Evolutionary conservation across 441 rosid species (phyloP).

Genomic region (Mallotus repandus): DNA sequence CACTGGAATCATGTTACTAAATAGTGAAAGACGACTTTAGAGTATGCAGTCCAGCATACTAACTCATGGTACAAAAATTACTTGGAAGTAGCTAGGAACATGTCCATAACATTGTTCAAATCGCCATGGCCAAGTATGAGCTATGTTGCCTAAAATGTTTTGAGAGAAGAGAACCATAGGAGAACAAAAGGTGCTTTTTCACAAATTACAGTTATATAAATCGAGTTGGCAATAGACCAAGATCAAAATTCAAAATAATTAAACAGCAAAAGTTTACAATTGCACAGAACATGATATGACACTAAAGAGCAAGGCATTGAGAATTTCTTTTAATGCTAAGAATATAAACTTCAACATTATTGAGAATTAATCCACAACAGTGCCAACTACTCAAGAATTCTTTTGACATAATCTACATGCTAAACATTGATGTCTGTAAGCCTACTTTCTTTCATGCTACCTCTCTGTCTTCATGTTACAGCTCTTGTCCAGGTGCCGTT

Average conservation of each 20-base stretch:
- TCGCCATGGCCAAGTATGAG: background rate
- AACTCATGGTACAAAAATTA: too few relatives aligned
- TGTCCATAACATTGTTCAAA: background rate
- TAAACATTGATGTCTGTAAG: conserved; percentile 29
- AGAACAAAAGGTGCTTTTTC: background rate
- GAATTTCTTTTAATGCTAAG: conserved; percentile 20
- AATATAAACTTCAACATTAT: conserved; percentile 21
- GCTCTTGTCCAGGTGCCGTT: conserved; percentile 22
- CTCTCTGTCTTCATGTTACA: conserved; percentile 33
- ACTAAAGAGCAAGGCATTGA: conserved; percentile 5
- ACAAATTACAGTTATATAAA: background rate
- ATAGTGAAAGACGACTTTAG: too few relatives aligned
- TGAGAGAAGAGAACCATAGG: background rate
- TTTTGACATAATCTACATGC: conserved; percentile 36
- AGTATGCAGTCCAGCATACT: too few relatives aligned
- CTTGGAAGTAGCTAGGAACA: too few relatives aligned
- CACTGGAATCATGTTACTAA: too few relatives aligned
- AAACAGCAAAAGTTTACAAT: background rate
- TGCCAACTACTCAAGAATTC: conserved; percentile 38
- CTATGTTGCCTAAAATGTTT: background rate
- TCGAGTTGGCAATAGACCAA: background rate
- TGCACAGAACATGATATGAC: conserved; percentile 12
- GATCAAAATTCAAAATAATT: background rate
- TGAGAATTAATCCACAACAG: conserved; percentile 27
- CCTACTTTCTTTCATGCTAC: conserved; percentile 39